phyloP scores from a whole-genome alignment of 495 filamentous ascomycete genomes.

The Hapsidospora chrysogenum region DNA sequence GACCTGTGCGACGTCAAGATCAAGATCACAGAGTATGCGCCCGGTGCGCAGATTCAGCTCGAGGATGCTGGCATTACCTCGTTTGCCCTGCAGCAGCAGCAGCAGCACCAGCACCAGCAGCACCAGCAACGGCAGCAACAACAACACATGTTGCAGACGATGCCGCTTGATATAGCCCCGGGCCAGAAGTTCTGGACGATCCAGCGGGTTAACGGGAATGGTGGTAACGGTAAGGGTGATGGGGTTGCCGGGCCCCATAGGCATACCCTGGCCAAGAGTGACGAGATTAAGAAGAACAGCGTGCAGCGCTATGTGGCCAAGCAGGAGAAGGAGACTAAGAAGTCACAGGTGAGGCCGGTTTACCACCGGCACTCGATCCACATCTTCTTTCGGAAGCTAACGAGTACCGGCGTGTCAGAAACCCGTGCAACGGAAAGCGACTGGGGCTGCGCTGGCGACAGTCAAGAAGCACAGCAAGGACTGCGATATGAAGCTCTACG shows the following conservation, averaged over 20 bases:
- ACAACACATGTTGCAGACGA: too few species aligned
- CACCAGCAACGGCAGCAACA: too few species aligned
- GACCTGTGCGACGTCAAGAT: conserved; percentile 87
- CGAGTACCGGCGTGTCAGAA: too few species aligned
- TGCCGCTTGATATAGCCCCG: conserved; percentile 17
- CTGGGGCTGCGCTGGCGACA: conserved; percentile 60
- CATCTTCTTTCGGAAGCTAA: too few species aligned
- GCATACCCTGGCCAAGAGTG: conserved; percentile 63
- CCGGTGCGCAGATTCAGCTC: conserved; percentile 29
- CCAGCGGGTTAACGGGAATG: conserved; percentile 64
- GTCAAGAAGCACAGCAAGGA: conserved; percentile 54
- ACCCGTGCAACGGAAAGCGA: conserved; percentile 77
- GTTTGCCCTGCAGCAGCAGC: neutral
- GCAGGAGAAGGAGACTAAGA: conserved; percentile 49
- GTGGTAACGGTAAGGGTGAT: conserved; percentile 53
- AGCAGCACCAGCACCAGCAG: conserved; percentile 5
- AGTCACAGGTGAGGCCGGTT: conserved; percentile 37
- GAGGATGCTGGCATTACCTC: conserved; percentile 8
- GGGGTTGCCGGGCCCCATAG: conserved; percentile 50
- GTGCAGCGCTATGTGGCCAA: conserved; percentile 51
- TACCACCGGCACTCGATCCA: neutral
- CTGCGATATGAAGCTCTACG: conserved; percentile 63
- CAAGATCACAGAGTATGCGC: conserved; percentile 74
- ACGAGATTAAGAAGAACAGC: conserved; percentile 75
- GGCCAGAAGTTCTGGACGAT: conserved; percentile 52